Conservation (phyloP, 306 rosid genomes). For the Medicago arabica region DNA sequence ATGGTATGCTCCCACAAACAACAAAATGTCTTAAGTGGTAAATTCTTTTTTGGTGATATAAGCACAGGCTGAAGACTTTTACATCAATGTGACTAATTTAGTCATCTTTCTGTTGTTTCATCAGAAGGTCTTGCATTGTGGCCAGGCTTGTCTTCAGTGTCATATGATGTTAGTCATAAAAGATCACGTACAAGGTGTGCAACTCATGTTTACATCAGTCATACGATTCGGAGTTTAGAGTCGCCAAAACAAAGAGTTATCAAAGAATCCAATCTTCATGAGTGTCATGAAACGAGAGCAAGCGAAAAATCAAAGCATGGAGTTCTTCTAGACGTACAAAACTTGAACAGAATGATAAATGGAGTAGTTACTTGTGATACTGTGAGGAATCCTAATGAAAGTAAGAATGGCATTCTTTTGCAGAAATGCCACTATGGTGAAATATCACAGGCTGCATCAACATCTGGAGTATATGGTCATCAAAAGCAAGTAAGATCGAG, state of each 20-base stretch:
- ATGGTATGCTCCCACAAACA: slow-evolving; percentile 48
- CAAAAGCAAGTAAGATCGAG: slow-evolving; percentile 63
- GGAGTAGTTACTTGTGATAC: slow-evolving; percentile 38
- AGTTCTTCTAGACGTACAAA: slow-evolving; percentile 39
- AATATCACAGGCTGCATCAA: slow-evolving; percentile 43
- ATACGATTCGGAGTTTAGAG: slow-evolving; percentile 52
- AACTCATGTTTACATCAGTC: slow-evolving; percentile 70
- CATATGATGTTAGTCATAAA: slow-evolving; percentile 32
- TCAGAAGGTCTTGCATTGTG: slow-evolving; percentile 49
- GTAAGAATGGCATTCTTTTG: slow-evolving; percentile 47
- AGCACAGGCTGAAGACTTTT: slow-evolving; percentile 18
- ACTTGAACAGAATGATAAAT: slow-evolving; percentile 39
- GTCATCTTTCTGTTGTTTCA: slow-evolving; percentile 28
- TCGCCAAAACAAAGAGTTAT: slow-evolving; percentile 36
- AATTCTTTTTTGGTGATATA: slow-evolving; percentile 16
- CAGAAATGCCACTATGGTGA: slow-evolving; percentile 47
- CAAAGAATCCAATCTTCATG: slow-evolving; percentile 38
- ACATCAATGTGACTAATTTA: slow-evolving; percentile 22
- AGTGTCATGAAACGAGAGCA: slow-evolving; percentile 38
- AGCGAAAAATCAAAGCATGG: slow-evolving; percentile 51
- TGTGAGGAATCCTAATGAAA: slow-evolving; percentile 41
- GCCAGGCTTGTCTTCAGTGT: slow-evolving; percentile 46
- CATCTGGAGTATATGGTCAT: slow-evolving; percentile 37
- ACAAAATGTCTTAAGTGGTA: slow-evolving; percentile 35
- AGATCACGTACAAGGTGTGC: slow-evolving; percentile 66